These are phyloP conservation scores for Saccharomycopsis selenospora DNA, from an alignment of 805 yeast species.

Conservation along the genomic window DNA sequence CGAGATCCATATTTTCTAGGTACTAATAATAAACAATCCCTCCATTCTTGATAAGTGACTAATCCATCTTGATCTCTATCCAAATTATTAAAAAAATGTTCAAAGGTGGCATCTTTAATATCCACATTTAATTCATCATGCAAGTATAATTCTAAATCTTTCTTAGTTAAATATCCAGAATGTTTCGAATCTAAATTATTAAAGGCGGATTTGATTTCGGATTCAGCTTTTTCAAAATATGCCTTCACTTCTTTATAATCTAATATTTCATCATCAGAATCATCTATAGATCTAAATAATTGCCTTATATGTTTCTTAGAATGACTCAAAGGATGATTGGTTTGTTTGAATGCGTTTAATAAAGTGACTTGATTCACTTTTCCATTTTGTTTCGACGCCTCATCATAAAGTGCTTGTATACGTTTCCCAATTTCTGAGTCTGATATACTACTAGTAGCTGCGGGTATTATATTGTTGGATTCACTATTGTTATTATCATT, in stretches of 20 bases:
- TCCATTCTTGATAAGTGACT: slow-evolving; percentile 79
- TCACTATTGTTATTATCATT: too few relatives aligned
- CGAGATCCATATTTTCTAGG: slow-evolving; percentile 76
- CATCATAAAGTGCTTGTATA: slow-evolving; percentile 1
- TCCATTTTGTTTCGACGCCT: slow-evolving; percentile 29
- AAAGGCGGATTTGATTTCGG: slow-evolving; percentile 64
- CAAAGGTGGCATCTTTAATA: slow-evolving; percentile 47
- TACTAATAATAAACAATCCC: slow-evolving; percentile 72
- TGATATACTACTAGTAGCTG: too few relatives aligned
- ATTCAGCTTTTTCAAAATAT: slow-evolving; percentile 61
- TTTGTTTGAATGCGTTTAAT: slow-evolving; percentile 35
- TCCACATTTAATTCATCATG: slow-evolving; percentile 42
- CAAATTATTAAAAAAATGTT: slow-evolving; percentile 43
- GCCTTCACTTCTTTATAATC: slow-evolving; percentile 60
- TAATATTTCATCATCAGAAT: slow-evolving; percentile 47
- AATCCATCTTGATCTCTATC: slow-evolving; percentile 55
- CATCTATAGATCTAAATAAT: slow-evolving; percentile 53
- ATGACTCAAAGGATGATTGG: slow-evolving; percentile 59
- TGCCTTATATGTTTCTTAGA: slow-evolving; percentile 51
- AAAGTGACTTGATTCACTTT: slow-evolving; percentile 36
- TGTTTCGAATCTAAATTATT: slow-evolving; percentile 58
- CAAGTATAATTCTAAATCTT: slow-evolving; percentile 64
- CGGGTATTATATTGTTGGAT: too few relatives aligned
- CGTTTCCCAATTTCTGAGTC: neutral
- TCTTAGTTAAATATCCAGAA: slow-evolving; percentile 61